A percentile compares a stretch with the other conserved stretches of the same genome.
These are phyloP conservation scores for Yamadazyma spencermartinsiae DNA, from an alignment of 1,139 yeast species.

Conservation along the genomic window DNA sequence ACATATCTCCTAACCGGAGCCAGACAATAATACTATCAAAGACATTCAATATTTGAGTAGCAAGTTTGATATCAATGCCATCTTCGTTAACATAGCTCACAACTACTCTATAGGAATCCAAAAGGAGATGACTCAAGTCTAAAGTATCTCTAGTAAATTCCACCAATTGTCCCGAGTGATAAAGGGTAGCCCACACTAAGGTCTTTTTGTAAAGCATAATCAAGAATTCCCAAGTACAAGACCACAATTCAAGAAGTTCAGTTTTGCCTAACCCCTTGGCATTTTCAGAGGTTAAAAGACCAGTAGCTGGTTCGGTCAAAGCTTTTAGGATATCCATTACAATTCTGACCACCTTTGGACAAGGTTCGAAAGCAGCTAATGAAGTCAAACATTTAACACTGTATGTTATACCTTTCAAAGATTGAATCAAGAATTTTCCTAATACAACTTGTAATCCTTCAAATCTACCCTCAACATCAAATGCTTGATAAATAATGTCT, in stretches of 20 bases:
- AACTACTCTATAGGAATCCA: conserved; percentile 64
- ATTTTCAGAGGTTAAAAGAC: conserved; percentile 10
- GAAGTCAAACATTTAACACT: conserved; percentile 44
- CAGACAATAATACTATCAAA: conserved; percentile 69
- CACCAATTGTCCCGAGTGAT: conserved; percentile 57
- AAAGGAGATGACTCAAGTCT: conserved; percentile 69
- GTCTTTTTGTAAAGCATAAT: conserved; percentile 69
- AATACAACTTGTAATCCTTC: conserved; percentile 68
- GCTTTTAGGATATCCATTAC: conserved; percentile 71
- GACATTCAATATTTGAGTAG: conserved; percentile 46
- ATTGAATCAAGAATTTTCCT: conserved; percentile 39
- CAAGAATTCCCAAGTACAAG: conserved; percentile 66
- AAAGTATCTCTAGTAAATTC: conserved; percentile 87
- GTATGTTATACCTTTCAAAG: conserved; percentile 48
- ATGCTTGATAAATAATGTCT: conserved; percentile 72
- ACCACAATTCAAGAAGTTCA: conserved; percentile 55
- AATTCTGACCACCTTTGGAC: conserved; percentile 73
- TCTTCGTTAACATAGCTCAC: conserved; percentile 28
- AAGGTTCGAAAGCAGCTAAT: conserved; percentile 64
- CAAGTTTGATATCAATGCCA: conserved; percentile 20
- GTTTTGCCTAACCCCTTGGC: conserved; percentile 4
- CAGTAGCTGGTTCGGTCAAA: conserved; percentile 61
- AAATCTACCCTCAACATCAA: conserved; percentile 60
- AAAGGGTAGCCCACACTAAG: conserved; percentile 68
- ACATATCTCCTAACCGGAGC: conserved; percentile 78